Conservation (phyloP, 805 yeast species). For the Suhomyces tanzawaensis region DNA sequence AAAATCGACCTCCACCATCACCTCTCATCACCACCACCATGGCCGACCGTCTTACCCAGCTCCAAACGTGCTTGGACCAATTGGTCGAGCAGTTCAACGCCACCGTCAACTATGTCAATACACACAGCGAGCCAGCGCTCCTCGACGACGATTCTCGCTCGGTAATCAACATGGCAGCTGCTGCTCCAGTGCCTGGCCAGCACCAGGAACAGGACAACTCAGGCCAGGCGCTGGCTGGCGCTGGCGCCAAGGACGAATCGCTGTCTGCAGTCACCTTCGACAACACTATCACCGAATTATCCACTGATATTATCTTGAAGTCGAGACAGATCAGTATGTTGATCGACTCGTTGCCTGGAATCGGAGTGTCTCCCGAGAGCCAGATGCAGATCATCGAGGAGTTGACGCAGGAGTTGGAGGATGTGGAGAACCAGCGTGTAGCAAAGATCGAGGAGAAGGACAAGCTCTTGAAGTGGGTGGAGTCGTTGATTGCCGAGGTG, state of each 20-base stretch:
- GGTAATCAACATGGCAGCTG: slow-evolving; percentile 61
- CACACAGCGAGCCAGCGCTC: slow-evolving; percentile 35
- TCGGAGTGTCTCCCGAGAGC: slow-evolving; percentile 74
- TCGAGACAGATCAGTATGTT: slow-evolving; percentile 82
- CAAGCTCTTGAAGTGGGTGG: slow-evolving; percentile 56
- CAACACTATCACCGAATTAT: slow-evolving; percentile 66
- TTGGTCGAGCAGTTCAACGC: slow-evolving; percentile 78
- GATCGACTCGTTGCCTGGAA: slow-evolving; percentile 89
- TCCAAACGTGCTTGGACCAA: slow-evolving; percentile 84
- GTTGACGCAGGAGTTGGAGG: slow-evolving; percentile 59
- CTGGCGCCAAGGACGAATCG: slow-evolving; percentile 2
- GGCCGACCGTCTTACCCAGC: slow-evolving; percentile 88
- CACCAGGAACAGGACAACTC: slow-evolving; percentile 4
- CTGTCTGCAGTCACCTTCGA: slow-evolving; percentile 14
- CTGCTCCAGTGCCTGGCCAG: slow-evolving; percentile 49
- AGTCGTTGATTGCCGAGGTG: slow-evolving; percentile 59
- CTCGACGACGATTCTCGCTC: slow-evolving; percentile 65
- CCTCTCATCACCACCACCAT: slow-evolving; percentile 28
- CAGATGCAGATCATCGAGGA: slow-evolving; percentile 65
- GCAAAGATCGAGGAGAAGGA: slow-evolving; percentile 64
- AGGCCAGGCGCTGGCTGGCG: slow-evolving; percentile 6
- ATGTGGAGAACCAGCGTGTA: slow-evolving; percentile 57
- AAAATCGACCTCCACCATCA: background rate
- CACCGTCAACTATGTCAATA: slow-evolving; percentile 64
- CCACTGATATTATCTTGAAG: slow-evolving; percentile 81